Conservation (phyloP, 164 flowering plant genomes). For the Chloranthus sessilifolius region DNA sequence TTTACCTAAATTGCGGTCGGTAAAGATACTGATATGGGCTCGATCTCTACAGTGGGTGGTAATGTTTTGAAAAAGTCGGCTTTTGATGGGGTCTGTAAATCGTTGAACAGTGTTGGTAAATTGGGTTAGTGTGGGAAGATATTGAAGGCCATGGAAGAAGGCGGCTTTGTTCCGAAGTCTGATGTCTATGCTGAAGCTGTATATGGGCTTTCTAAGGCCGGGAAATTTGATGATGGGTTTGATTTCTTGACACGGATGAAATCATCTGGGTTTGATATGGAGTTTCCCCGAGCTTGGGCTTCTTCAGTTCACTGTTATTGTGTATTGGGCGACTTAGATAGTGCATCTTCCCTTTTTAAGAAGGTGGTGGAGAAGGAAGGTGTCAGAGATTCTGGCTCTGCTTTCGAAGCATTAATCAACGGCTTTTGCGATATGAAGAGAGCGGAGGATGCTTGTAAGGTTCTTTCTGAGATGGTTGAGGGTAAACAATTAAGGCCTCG, state of each 20-base stretch:
- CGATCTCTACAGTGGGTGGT: slow-evolving; percentile 43
- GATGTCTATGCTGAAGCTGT: slow-evolving; percentile 32
- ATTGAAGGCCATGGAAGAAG: slow-evolving; percentile 54
- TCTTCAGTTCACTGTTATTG: slow-evolving; percentile 57
- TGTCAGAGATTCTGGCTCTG: slow-evolving; percentile 29
- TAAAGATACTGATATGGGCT: slow-evolving; percentile 43
- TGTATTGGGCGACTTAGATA: slow-evolving; percentile 44
- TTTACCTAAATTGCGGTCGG: slow-evolving; percentile 39
- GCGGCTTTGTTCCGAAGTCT: slow-evolving; percentile 35
- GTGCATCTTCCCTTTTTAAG: slow-evolving; percentile 40
- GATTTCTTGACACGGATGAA: slow-evolving; percentile 35
- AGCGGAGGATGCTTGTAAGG: slow-evolving; percentile 43
- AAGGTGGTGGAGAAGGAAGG: slow-evolving; percentile 43
- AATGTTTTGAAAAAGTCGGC: slow-evolving; percentile 37
- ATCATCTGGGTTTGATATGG: slow-evolving; percentile 21
- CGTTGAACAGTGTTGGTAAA: slow-evolving; percentile 58
- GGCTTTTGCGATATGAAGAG: slow-evolving; percentile 40
- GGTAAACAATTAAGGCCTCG: slow-evolving; percentile 37
- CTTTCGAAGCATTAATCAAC: slow-evolving; percentile 44
- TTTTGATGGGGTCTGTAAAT: slow-evolving; percentile 46
- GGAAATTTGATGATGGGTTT: slow-evolving; percentile 35
- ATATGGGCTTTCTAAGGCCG: slow-evolving; percentile 31
- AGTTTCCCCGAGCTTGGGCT: slow-evolving; percentile 36
- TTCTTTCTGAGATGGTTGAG: slow-evolving; percentile 35
- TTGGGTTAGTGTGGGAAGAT: slow-evolving; percentile 42